A percentile compares a stretch with the other conserved stretches of the same genome.
Conservation (phyloP, 768 basidiomycete species). For the Flagelloscypha sp. region DNA sequence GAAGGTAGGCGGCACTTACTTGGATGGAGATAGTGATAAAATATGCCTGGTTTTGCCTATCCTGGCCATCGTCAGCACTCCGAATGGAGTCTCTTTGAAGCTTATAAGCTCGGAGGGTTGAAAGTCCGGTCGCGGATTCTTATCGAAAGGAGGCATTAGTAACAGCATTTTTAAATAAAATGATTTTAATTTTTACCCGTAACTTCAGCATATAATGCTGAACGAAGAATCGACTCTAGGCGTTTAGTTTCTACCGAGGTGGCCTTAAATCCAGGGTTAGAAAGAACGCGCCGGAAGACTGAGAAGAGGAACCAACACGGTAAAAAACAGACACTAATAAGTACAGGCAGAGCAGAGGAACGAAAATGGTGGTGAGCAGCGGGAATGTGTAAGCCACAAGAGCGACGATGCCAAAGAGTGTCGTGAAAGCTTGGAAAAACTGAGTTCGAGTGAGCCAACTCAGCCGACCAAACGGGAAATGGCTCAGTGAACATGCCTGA, state of each 20-base stretch:
- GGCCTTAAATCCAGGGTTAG: too few species aligned
- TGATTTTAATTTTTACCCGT: slow-evolving; percentile 36
- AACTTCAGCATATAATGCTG: slow-evolving; percentile 47
- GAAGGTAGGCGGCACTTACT: too few species aligned
- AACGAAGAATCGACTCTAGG: slow-evolving; percentile 54
- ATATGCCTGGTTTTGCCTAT: slow-evolving; percentile 55
- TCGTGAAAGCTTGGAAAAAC: slow-evolving; percentile 31
- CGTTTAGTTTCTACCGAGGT: slow-evolving; percentile 60
- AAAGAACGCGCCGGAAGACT: too few species aligned
- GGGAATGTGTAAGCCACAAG: slow-evolving; percentile 65
- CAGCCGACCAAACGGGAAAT: too few species aligned
- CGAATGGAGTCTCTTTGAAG: slow-evolving; percentile 27
- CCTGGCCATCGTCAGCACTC: slow-evolving; percentile 45
- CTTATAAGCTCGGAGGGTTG: slow-evolving; percentile 56
- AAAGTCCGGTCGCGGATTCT: slow-evolving; percentile 58
- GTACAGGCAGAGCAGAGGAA: slow-evolving; percentile 44
- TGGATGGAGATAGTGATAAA: slow-evolving; percentile 60
- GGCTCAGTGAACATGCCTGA: too few species aligned
- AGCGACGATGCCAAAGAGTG: slow-evolving; percentile 46
- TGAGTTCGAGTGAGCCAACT: slow-evolving; percentile 11
- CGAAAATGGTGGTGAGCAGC: slow-evolving; percentile 55
- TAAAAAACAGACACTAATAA: slow-evolving; percentile 49
- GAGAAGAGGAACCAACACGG: too few species aligned
- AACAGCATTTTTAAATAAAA: neutral
- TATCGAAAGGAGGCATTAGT: slow-evolving; percentile 1